phyloP scores from a whole-genome alignment of 2,329 filamentous ascomycete species.

The Venturia nashicola region DNA sequence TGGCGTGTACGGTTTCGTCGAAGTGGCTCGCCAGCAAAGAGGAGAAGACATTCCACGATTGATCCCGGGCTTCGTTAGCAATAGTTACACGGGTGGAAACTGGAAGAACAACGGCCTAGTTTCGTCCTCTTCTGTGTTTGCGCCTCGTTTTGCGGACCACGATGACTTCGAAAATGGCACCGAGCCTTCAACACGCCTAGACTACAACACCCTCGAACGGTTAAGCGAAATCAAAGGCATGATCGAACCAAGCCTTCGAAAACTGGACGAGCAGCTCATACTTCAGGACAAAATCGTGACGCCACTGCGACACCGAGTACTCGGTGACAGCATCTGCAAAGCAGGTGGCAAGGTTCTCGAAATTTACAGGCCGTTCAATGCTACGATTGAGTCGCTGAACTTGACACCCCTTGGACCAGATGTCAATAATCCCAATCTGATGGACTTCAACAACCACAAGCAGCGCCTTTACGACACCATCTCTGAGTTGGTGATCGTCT shows the following conservation, averaged over 20 bases:
- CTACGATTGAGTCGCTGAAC: constrained; percentile 84
- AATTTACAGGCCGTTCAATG: constrained; percentile 79
- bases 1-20: constrained; percentile 91
- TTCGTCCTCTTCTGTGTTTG: constrained; percentile 47
- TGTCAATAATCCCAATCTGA: constrained; percentile 72
- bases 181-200: constrained; percentile 64
- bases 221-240: constrained; percentile 78
- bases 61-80: constrained; percentile 83
- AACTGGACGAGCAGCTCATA: constrained; percentile 72
- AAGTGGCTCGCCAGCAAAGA: constrained; percentile 83
- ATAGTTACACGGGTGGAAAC: constrained; percentile 70
- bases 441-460: constrained; percentile 82
- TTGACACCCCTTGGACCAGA: constrained; percentile 65
- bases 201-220: constrained; percentile 65
- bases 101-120: constrained; percentile 62
- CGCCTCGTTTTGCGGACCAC: constrained; percentile 58
- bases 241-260: constrained; percentile 73
- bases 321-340: constrained; percentile 72
- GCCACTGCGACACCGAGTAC: constrained; percentile 60
- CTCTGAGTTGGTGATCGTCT: constrained; percentile 75
- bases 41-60: constrained; percentile 89
- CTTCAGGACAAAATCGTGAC: constrained; percentile 73
- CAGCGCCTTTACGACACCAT: constrained; percentile 90
- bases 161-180: constrained; percentile 64
- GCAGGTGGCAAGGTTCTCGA: constrained; percentile 73